Evolutionary conservation across 2,329 filamentous ascomycete genomes (phyloP).

Genomic region (Akanthomyces muscarius): DNA sequence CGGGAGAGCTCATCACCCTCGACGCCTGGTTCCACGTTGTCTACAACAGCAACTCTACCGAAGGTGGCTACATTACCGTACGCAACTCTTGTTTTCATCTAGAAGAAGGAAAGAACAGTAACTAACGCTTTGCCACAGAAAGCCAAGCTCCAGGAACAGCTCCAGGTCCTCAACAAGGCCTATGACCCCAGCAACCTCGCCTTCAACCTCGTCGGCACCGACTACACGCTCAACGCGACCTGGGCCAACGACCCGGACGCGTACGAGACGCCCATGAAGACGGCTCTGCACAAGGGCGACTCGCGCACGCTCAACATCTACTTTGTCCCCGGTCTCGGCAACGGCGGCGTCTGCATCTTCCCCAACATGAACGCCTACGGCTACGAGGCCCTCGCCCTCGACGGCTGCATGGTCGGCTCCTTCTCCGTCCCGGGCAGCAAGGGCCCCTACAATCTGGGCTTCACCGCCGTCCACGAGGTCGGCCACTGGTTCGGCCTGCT

Average conservation of each 20-base stretch:
- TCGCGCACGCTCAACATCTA: constrained; percentile 40
- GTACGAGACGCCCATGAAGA: constrained; percentile 1
- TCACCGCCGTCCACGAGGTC: constrained; percentile 29
- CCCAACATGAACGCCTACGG: constrained; percentile 23
- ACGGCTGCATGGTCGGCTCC: constrained; percentile 18
- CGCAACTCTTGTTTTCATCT: constrained; percentile 13
- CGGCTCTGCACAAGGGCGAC: constrained; percentile 32
- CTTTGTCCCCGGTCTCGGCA: constrained; percentile 34
- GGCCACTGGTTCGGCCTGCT: constrained; percentile 37
- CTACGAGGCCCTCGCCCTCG: constrained; percentile 9
- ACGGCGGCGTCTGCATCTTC: constrained; percentile 41
- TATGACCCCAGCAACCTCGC: constrained; percentile 26
- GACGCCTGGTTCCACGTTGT: constrained; percentile 37
- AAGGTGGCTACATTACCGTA: constrained; percentile 34
- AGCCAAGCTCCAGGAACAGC: constrained; percentile 22
- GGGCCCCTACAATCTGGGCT: constrained; percentile 17
- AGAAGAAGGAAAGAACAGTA: background rate
- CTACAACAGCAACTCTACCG: constrained; percentile 38
- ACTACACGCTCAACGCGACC: constrained; percentile 28
- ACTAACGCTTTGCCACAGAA: constrained; percentile 8
- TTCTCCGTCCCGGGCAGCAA: constrained; percentile 15
- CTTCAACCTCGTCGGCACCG: constrained; percentile 26
- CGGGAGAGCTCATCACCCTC: constrained; percentile 25
- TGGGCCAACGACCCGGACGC: constrained; percentile 25
- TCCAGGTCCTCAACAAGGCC: constrained; percentile 25